Base-by-base conservation (phyloP, 768 basidiomycete species). In the Tylopilus vinaceipallidus region DNA sequence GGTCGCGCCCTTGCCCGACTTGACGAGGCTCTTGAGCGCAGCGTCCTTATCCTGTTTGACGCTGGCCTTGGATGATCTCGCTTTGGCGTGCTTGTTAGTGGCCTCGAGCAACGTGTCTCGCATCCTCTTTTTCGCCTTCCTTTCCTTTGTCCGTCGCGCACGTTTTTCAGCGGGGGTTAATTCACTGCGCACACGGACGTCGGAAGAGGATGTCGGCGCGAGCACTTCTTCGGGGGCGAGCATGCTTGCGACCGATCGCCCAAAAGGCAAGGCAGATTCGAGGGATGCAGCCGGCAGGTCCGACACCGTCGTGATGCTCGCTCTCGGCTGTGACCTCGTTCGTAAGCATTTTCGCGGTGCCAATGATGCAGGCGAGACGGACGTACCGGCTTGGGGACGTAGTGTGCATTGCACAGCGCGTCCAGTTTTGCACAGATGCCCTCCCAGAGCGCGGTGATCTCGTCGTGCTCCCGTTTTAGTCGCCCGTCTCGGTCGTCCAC, bases 201-300 rank as follows among this genome's bases (percentile, higher is more conserved):
- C 77, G 3, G 78, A 68, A 1, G 80, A 61, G 3, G 77, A 66
- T 0, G 37, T 19, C 2, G 88, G 79, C 1, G 84, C 74, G 58
- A 88, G 87, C 13, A 98, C 73, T 69, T 99, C 97, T 65, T 98
- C 93, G 1, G 97, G 97, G 1, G 97, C 92, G 36, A 99, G 79
- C 76, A 93, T 86, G 0, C 83, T 85, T 2, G 86, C 75, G 0
- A 79, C 72, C 0, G 91, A 84, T 58, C 84, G 82, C 9, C 84
- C 78, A 0, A 91, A 89, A 0, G 95, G 97, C 6, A 99, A 75
- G 0, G 95, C 91, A 1, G 93, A 93, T 68, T 98, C 97, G 56
- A 98, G 68, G 3, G 83, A 78, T 22, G 92, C 79, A 1, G 89
- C 84, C 0, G 95, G 80, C 5, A 88, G 73, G 60, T 98, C 93